Base-by-base conservation (phyloP, 2,329 filamentous ascomycete species). In the Zasmidium angulare region DNA sequence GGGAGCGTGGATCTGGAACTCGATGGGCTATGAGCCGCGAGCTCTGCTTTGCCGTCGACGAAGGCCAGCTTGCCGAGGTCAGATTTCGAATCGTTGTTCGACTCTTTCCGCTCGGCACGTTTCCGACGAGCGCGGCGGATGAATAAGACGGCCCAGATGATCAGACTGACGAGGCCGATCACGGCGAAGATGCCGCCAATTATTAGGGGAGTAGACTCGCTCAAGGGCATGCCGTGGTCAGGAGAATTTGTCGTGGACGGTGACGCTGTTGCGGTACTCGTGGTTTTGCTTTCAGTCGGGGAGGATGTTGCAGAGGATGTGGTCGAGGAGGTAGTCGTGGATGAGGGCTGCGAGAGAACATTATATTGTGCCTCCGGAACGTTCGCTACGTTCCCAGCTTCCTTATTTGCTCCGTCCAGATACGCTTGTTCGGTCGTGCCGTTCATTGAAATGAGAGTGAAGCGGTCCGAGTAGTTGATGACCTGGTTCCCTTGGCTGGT, bases 371-470 rank as follows among this genome's bases (percentile, higher is more conserved):
- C 58, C 22, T 46, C 53, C 1, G 65, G 65, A 7, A 67, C 65
- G 48, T 66, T 57, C 11, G 57, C 47, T 20, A 43, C 23, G 26
- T 46, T 56, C 1, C 65, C 65, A 11, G 47, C 43, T 10, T 52
- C 59, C 14, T 53, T 54, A 40, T 61, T 63, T 14, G 65, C 65
- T 20, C 56, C 65, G 26, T 62, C 56, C 17, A 71, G 65, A 50
- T 82, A 73, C 40, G 66, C 68, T 1, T 76, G 59, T 1, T 79
- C 75, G 66, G 87, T 87, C 2, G 75, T 74, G 24, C 86, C 86
- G 2, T 81, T 86, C 86, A 89, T 88, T 65, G 80, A 81, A 20
- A 77, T 78, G 52, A 89, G 75, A 6, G 84, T 81, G 73, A 90
- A 90, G 60, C 86, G 85, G 50, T 77, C 67, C 3, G 85, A 87